Percentiles rank a stretch among this genome's conserved stretches.
phyloP scores from a whole-genome alignment of 177 flowering plant genomes.

The Tripterygium wilfordii region DNA sequence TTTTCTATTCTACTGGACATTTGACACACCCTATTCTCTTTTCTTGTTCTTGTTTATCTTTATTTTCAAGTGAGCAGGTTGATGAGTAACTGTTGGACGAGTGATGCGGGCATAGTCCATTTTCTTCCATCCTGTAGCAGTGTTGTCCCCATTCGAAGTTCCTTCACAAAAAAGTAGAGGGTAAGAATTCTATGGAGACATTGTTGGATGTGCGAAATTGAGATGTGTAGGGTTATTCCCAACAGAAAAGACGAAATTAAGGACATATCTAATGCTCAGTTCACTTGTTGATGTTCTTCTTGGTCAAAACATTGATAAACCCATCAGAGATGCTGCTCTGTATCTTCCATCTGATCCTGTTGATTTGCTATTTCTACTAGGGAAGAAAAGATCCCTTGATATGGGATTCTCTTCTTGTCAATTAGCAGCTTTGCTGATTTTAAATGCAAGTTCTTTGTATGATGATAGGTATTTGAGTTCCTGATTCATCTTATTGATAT shows the following conservation, averaged over 20 bases:
- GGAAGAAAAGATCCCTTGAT: slow-evolving; percentile 55
- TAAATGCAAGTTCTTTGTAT: slow-evolving; percentile 56
- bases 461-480: slow-evolving; percentile 60
- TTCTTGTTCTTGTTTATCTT: no score
- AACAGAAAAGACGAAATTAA: slow-evolving; percentile 62
- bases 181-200: no score
- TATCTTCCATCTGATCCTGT: slow-evolving; percentile 82
- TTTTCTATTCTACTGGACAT: no score
- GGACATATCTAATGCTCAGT: slow-evolving; percentile 68
- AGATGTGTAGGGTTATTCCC: slow-evolving; percentile 77
- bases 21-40: no score
- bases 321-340: slow-evolving; percentile 63
- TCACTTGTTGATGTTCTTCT: slow-evolving; percentile 53
- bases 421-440: slow-evolving; percentile 59
- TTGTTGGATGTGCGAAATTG: no score
- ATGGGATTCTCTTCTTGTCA: slow-evolving; percentile 57
- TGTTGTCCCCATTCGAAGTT: no score
- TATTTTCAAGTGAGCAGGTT: no score
- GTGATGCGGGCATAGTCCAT: no score
- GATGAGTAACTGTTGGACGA: no score
- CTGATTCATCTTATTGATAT: background rate
- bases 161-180: no score
- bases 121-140: no score
- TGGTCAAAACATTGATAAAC: slow-evolving; percentile 57
- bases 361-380: slow-evolving; percentile 76